phyloP scores from a whole-genome alignment of 2,329 filamentous ascomycete genomes.

The Botrytis squamosa region DNA sequence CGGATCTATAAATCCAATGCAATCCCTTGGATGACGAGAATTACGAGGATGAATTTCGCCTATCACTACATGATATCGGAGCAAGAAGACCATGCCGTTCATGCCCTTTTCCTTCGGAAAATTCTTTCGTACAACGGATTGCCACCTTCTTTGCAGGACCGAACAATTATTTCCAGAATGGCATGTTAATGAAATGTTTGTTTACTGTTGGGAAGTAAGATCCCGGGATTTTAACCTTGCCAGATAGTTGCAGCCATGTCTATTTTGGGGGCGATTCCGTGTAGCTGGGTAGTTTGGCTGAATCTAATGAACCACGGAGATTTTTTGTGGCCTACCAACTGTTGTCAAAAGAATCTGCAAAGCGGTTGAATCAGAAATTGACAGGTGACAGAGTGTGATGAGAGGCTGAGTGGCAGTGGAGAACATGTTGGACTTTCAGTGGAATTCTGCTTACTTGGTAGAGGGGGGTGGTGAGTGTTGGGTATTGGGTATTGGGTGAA shows the following conservation, averaged over 20 bases:
- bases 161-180: background rate
- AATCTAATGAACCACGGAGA: background rate
- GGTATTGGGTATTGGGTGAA: background rate
- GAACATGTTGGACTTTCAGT: background rate
- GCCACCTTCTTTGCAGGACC: slow-evolving; percentile 1
- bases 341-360: slow-evolving; percentile 9
- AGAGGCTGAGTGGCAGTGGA: slow-evolving; percentile 9
- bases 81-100: background rate
- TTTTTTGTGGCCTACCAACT: slow-evolving; percentile 1
- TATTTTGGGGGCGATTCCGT: slow-evolving; percentile 7
- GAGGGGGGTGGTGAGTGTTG: background rate
- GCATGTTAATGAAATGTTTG: background rate
- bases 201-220: background rate
- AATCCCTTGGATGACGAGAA: slow-evolving; percentile 7
- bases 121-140: slow-evolving; percentile 4
- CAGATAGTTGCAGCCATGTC: background rate
- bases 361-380: background rate
- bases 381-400: slow-evolving; percentile 1
- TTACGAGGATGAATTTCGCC: background rate
- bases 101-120: slow-evolving; percentile 3
- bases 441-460: background rate
- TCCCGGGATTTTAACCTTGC: background rate
- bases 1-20: background rate
- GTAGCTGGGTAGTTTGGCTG: slow-evolving; percentile 1
- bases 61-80: slow-evolving; percentile 13